Conservation (phyloP, 2,329 filamentous ascomycete species). For the Alternaria sp. region DNA sequence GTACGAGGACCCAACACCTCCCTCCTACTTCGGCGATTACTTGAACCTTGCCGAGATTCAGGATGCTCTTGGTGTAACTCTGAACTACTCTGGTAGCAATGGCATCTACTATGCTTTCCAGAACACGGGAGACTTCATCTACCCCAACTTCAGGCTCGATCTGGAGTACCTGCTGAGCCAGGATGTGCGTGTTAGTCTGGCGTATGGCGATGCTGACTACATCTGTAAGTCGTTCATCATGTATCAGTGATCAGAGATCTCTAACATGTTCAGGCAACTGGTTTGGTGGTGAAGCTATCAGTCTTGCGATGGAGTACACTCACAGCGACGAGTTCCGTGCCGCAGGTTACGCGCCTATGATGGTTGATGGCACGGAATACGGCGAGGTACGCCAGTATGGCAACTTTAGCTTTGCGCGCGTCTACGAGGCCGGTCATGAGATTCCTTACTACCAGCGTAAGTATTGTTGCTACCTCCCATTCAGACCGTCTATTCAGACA, state of each 20-base stretch:
- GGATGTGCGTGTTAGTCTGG: conserved; percentile 47
- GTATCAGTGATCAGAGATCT: not conserved
- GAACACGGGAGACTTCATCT: conserved; percentile 62
- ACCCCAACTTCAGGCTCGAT: conserved; percentile 61
- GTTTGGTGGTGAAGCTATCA: conserved; percentile 48
- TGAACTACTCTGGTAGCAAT: conserved; percentile 64
- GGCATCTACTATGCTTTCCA: conserved; percentile 60
- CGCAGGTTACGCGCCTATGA: conserved; percentile 40
- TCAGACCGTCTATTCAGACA: not conserved
- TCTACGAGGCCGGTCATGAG: conserved; percentile 51
- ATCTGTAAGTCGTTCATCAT: conserved; percentile 38
- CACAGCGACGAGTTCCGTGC: conserved; percentile 35
- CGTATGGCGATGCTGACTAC: conserved; percentile 47
- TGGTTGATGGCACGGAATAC: conserved; percentile 48
- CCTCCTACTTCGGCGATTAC: conserved; percentile 51
- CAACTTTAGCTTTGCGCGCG: conserved; percentile 49
- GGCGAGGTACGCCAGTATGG: conserved; percentile 50
- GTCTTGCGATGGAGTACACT: conserved; percentile 46
- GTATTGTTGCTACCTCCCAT: not conserved
- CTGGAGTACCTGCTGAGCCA: conserved; percentile 50
- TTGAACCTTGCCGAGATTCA: conserved; percentile 66
- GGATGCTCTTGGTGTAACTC: conserved; percentile 65
- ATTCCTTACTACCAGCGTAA: conserved; percentile 51
- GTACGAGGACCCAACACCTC: conserved; percentile 64
- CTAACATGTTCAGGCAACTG: conserved; percentile 40